Conservation (phyloP, 176 grass and related monocot genomes). For the Zizania latifolia region DNA sequence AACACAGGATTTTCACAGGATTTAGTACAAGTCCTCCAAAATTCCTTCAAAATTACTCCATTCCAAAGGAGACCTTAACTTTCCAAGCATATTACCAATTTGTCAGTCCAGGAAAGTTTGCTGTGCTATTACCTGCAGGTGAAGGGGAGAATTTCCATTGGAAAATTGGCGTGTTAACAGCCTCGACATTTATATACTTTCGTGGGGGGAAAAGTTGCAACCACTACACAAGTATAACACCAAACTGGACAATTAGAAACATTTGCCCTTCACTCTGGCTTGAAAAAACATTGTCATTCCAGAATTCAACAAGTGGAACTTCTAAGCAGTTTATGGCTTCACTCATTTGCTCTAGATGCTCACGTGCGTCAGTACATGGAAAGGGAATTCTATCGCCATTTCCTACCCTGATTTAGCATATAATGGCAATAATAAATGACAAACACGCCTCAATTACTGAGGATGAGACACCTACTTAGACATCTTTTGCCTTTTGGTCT, state of each 20-base stretch:
- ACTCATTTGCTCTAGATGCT: background rate
- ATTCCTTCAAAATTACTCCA: too few species aligned
- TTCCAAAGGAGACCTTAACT: too few species aligned
- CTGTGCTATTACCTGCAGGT: background rate
- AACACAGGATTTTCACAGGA: too few species aligned
- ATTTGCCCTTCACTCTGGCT: background rate
- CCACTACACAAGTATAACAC: background rate
- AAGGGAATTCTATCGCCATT: constrained; percentile 5
- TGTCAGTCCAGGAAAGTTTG: background rate
- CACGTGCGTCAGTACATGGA: background rate
- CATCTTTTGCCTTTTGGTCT: constrained; percentile 43
- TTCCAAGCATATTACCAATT: background rate
- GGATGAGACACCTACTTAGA: constrained; percentile 29
- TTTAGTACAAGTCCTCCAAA: too few species aligned
- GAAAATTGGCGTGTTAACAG: background rate
- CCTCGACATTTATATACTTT: background rate
- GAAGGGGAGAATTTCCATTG: background rate
- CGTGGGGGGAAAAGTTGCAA: background rate
- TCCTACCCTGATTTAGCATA: constrained; percentile 22
- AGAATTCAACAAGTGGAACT: background rate
- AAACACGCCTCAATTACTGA: background rate
- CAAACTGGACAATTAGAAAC: background rate
- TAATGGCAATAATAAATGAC: background rate
- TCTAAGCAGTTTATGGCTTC: background rate
- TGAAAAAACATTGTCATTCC: background rate